A percentile compares a stretch with the other conserved stretches of the same genome.
These are phyloP conservation scores for Solanum hybrid DNA, from an alignment of 305 asterid genomes.

Conservation along the genomic window DNA sequence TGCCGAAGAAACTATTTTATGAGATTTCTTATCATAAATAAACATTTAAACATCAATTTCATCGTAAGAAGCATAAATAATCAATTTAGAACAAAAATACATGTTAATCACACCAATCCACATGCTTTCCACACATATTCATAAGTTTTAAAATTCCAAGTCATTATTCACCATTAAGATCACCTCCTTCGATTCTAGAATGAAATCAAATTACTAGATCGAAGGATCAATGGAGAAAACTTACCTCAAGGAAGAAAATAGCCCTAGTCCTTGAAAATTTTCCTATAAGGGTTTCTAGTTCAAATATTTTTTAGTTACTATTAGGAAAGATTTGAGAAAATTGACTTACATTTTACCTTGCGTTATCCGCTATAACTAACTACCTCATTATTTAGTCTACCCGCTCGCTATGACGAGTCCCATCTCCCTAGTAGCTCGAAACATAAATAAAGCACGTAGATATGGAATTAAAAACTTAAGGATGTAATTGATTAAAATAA, in stretches of 20 bases:
- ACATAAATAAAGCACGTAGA: background rate
- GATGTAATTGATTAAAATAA: background rate
- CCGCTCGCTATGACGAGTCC: no score
- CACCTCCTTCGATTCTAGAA: background rate
- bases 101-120: background rate
- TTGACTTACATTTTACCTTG: background rate
- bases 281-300: background rate
- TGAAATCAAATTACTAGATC: background rate
- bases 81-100: background rate
- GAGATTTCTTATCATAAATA: background rate
- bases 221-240: background rate
- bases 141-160: no score
- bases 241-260: background rate
- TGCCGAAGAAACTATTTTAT: background rate
- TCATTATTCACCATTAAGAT: background rate
- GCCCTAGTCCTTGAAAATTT: background rate
- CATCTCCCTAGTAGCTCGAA: background rate
- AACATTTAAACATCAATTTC: background rate
- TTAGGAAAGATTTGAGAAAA: no score
- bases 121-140: background rate
- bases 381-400: background rate
- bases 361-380: background rate
- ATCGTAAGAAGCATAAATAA: background rate
- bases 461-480: background rate
- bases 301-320: background rate